Conservation (phyloP, 345 rosid genomes). For the Lepidium didymum region DNA sequence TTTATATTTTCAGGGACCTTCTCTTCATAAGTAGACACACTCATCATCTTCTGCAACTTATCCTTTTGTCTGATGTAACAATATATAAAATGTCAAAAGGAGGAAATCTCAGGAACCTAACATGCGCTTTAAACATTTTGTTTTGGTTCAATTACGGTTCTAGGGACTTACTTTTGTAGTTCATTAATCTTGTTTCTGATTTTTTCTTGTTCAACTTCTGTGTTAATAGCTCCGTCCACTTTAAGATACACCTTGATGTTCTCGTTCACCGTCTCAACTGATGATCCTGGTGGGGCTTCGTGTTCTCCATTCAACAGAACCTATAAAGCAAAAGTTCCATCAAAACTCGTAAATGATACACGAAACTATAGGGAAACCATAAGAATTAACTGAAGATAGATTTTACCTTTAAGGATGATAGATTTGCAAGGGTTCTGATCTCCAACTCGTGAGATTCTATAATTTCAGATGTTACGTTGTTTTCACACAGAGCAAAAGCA, state of each 20-base stretch:
- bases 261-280: constrained; percentile 77
- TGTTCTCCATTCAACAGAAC: constrained; percentile 59
- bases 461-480: constrained; percentile 42
- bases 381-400: not conserved
- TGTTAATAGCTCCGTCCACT: constrained; percentile 57
- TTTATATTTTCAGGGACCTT: constrained; percentile 63
- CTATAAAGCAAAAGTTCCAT: constrained; percentile 25
- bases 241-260: constrained; percentile 72
- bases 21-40: constrained; percentile 57
- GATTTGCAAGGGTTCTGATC: constrained; percentile 70
- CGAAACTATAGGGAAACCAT: not conserved
- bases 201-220: constrained; percentile 62
- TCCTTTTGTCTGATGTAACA: constrained; percentile 58
- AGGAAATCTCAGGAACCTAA: not conserved
- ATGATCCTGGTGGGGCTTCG: constrained; percentile 65
- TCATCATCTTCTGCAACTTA: constrained; percentile 64
- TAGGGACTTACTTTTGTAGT: constrained; percentile 48
- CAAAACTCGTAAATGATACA: not conserved
- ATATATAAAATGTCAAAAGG: not conserved
- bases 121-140: not conserved
- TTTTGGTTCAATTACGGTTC: not conserved
- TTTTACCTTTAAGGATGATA: constrained; percentile 65
- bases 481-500: constrained; percentile 74
- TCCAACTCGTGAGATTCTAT: constrained; percentile 59
- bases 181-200: constrained; percentile 62